Base-by-base conservation (phyloP, 305 asterid genomes). In the Solanum hybrid region DNA sequence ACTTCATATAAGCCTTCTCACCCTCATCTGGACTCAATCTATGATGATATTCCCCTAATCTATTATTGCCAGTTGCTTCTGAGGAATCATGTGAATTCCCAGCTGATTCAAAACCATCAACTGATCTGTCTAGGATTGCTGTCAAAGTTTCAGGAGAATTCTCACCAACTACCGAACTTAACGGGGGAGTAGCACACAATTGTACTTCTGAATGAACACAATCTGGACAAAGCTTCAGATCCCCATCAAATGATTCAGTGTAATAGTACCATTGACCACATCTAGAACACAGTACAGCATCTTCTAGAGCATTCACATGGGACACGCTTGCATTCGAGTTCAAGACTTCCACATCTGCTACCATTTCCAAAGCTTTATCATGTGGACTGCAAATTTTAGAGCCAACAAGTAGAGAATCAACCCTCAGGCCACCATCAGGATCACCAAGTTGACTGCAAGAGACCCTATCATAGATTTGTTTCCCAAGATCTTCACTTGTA, bases 221-320 rank as follows among this genome's bases (percentile, higher is more conserved):
- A 68, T 93, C 90, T 72, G 51, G 91, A 93, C 99, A 97, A 90
- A 97, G 90, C 86, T 90, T 91, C 68, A 89, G 91, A 84, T 94
- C 95, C 51, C 91, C 95, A 90, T 96, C 96, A 86, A 72, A 89
- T 31, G 91, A 90, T 90, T 95, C 94, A 87, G 87, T 83, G 31
- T 91, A 90, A 89, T 29, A 90, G 91, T 93, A 94, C 89, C 81
- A 90, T 78, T 36, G 88, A 84, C 95, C 90, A 88, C 99, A 97
- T 92, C 89, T 94, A 77, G 96, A 93, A 94, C 99, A 97, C 89
- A 91, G 39, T 90, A 89, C 90, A 90, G 89, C 89, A 79, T 92
- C 93, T 73, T 89, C 91, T 79, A 89, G 87, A 87, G 82, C 91
- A 88, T 91, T 94, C 84, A 90, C 90, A 65, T 92, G 90, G 86